Base-by-base conservation (phyloP, 345 rosid species). In the Clausena lansium region DNA sequence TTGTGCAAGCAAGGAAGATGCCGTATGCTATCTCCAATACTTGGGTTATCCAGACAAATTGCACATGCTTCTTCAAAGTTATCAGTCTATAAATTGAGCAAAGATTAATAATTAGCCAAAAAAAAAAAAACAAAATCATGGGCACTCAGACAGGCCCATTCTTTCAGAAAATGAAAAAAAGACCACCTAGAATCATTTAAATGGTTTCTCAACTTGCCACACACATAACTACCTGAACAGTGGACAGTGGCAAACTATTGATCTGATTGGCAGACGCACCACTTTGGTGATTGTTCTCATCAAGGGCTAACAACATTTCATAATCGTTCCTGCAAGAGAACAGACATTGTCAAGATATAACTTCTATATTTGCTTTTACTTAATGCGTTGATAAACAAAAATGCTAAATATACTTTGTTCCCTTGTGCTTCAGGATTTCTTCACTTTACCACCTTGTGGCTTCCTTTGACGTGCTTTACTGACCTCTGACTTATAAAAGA, bases 1-100 rank as follows among this genome's bases (percentile, higher is more conserved):
- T 96, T 96, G 87, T 96, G 99, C 50, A 96, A 83, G 89, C 99
- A 96, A 75, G 98, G 99, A 39, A 96, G 98, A 81, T 94, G 98
- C 22, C 97, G 97, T 66, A 94, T 88, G 15, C 89, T 87, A 67
- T 94, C 98, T 82, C 99, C 98, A 68, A 80, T 61, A 35, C 84
- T 73, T 1, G 98, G 99, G 38, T 86, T 82, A 57, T 96, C 99
- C 63, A 96, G 92, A 84, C 97, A 96, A 62, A 96, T 83, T 22
- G 91, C 97, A 75, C 98, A 96, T 20, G 86, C 85, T 82, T 93
- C 98, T 74, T 87, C 91, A 63, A 79, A 86, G 58, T 88, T 87
- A 9, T 89, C 88, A 20, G 81, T 84, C 97, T 96, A 93, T 82
- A 59, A 67, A 55, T 57, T 75, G 70, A 75, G 71, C 60, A 55